Evolutionary conservation across 2,329 filamentous ascomycete genomes (phyloP), one percentile per base, ranked within the genome.

Genomic region (Verticillium tricorpus): DNA sequence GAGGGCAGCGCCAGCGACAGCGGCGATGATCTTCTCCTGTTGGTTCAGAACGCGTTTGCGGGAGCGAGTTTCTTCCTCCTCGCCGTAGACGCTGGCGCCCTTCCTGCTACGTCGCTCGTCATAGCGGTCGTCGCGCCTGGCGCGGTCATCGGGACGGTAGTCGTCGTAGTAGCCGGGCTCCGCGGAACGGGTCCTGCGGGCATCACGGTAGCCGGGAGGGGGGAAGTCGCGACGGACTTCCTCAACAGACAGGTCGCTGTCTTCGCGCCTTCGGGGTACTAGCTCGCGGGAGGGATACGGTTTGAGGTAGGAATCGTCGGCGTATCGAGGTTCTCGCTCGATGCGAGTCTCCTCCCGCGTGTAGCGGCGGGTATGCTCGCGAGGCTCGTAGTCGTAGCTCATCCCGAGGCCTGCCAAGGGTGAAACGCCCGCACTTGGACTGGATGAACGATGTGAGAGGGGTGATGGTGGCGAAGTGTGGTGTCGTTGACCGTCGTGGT

Each of bases 171-270:
- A 80, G 64, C 79, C 77, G 56, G 83, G 80, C 61, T 88, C 88
- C 61, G 83, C 84, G 7, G 89, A 91, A 68, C 87, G 84, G 67
- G 88, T 80, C 62, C 89, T 85, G 67, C 85, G 83, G 40, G 82
- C 70, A 64, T 85, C 84, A 61, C 75, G 73, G 64, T 80, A 78
- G 40, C 83, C 87, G 6, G 88, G 89, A 7, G 92, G 91, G 35
- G 91, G 91, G 70, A 96, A 96, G 68, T 96, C 91, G 67, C 92
- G 88, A 66, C 87, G 86, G 63, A 96, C 87, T 76, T 96, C 91
- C 77, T 97, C 93, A 71, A 96, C 77, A 2, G 88, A 88, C 31
- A 89, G 78, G 56, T 89, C 88, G 74, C 89, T 93, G 70, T 92
- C 89, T 72, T 93, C 89, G 66, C 89, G 88, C 58, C 79, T 72